Percentiles rank a stretch among this genome's conserved stretches.
Evolutionary conservation across 352 stramenopile species (phyloP).

Genomic region (Pythium brachiatum): DNA sequence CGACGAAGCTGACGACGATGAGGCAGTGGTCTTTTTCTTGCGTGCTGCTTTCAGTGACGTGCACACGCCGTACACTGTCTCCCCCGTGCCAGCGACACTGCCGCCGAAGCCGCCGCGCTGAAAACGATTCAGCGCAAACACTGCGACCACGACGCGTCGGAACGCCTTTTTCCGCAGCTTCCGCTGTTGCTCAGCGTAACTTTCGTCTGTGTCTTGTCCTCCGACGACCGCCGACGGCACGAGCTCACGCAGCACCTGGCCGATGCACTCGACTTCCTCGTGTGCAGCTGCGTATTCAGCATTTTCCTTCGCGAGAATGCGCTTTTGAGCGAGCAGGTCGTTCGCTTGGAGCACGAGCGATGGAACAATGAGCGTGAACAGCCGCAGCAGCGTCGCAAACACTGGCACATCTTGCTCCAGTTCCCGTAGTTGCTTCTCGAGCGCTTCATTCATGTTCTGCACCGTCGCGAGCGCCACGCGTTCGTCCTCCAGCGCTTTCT

Average conservation of each 20-base stretch:
- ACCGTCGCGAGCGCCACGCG: constrained; percentile 15
- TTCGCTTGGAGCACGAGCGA: constrained; percentile 66
- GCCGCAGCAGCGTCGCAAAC: constrained; percentile 40
- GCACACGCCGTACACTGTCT: constrained; percentile 35
- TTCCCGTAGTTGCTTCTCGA: constrained; percentile 31
- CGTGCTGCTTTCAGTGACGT: constrained; percentile 37
- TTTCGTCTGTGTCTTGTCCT: neutral
- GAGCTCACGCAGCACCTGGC: constrained; percentile 54
- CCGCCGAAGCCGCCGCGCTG: constrained; percentile 29
- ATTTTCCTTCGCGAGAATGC: constrained; percentile 48
- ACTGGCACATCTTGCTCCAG: constrained; percentile 49
- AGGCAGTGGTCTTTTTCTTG: constrained; percentile 21
- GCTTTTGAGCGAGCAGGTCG: constrained; percentile 60
- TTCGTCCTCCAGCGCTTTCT: constrained; percentile 30
- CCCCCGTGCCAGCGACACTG: neutral
- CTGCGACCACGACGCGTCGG: constrained; percentile 48
- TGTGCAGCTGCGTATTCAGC: constrained; percentile 39
- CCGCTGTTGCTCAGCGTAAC: constrained; percentile 14
- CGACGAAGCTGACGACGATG: constrained; percentile 15
- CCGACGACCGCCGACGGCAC: constrained; percentile 26
- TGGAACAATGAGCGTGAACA: constrained; percentile 61
- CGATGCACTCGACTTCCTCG: constrained; percentile 61
- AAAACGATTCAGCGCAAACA: constrained; percentile 72
- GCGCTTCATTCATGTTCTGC: constrained; percentile 17
- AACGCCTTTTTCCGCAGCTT: constrained; percentile 24